Conservation (phyloP, 1,284 basidiomycete species). For the Moesziomyces parantarcticus region DNA sequence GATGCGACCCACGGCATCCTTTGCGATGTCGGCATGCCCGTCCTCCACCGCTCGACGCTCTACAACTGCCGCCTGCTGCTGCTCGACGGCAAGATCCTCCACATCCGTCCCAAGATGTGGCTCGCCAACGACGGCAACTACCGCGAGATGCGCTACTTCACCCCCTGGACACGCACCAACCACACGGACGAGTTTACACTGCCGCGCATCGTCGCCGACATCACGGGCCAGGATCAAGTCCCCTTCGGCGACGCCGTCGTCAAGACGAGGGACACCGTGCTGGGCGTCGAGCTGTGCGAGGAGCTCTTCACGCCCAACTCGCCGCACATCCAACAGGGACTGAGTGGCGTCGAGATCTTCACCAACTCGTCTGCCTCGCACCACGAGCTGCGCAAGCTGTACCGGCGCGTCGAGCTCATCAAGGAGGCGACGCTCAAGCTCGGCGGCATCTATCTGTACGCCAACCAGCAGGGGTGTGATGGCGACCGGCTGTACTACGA, state of each 20-base stretch:
- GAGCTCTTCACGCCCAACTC: conserved; percentile 96
- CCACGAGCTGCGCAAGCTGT: conserved; percentile 94
- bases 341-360: conserved; percentile 98
- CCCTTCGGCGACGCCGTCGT: conserved; percentile 96
- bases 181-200: conserved; percentile 89
- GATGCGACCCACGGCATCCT: conserved; percentile 61
- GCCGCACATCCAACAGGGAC: conserved; percentile 94
- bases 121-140: conserved; percentile 98
- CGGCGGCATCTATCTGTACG: conserved; percentile 95
- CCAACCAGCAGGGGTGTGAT: conserved; percentile 98
- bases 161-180: conserved; percentile 90
- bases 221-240: conserved; percentile 93
- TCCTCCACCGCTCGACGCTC: conserved; percentile 94
- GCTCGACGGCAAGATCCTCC: conserved; percentile 83
- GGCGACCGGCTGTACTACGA: conserved; percentile 98
- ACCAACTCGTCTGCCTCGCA: conserved; percentile 97
- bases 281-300: conserved; percentile 95
- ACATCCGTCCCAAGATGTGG: conserved; percentile 99
- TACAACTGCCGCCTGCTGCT: conserved; percentile 96
- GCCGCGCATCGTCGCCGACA: conserved; percentile 83
- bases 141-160: conserved; percentile 93
- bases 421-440: conserved; percentile 97
- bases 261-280: conserved; percentile 91
- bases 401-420: conserved; percentile 90
- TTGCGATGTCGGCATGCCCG: conserved; percentile 72